phyloP scores from a whole-genome alignment of 1,284 basidiomycete species.

The Xerocomus minutiporus region DNA sequence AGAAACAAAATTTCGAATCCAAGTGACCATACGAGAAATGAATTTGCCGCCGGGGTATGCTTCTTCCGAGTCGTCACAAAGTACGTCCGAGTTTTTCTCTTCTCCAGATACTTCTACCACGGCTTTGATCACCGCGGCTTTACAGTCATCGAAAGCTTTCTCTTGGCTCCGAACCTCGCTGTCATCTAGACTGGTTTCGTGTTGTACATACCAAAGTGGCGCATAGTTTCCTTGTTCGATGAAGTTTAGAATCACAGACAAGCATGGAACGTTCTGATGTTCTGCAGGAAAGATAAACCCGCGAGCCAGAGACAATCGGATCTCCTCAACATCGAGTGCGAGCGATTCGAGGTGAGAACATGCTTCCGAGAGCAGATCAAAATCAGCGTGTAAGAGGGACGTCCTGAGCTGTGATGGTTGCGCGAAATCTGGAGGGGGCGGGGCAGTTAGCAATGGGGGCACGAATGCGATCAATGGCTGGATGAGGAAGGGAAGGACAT shows the following conservation, averaged over 20 bases:
- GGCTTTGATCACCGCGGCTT: constrained; percentile 78
- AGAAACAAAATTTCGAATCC: constrained; percentile 61
- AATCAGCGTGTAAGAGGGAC: constrained; percentile 60
- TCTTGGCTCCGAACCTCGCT: constrained; percentile 51
- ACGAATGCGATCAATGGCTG: constrained; percentile 54
- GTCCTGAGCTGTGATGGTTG: constrained; percentile 43
- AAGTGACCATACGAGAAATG: constrained; percentile 68
- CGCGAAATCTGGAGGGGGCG: constrained; percentile 39
- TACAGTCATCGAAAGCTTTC: constrained; percentile 75
- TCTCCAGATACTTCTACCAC: constrained; percentile 84
- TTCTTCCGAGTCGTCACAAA: constrained; percentile 64
- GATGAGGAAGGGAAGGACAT: constrained; percentile 60
- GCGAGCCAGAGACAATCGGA: constrained; percentile 67
- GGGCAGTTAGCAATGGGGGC: constrained; percentile 43
- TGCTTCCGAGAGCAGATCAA: constrained; percentile 66
- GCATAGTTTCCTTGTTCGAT: constrained; percentile 67
- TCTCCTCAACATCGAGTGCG: constrained; percentile 68
- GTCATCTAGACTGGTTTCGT: constrained; percentile 37
- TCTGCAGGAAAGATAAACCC: constrained; percentile 56
- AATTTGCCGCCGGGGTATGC: constrained; percentile 63
- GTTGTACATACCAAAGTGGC: constrained; percentile 51
- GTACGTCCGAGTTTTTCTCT: constrained; percentile 68
- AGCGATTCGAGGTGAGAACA: constrained; percentile 74
- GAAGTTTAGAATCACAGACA: constrained; percentile 64
- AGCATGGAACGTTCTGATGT: constrained; percentile 53